Percentiles rank a stretch among this genome's conserved stretches.
Evolutionary conservation across 768 basidiomycete species (phyloP).

Genomic region (Tulasnella sp.): DNA sequence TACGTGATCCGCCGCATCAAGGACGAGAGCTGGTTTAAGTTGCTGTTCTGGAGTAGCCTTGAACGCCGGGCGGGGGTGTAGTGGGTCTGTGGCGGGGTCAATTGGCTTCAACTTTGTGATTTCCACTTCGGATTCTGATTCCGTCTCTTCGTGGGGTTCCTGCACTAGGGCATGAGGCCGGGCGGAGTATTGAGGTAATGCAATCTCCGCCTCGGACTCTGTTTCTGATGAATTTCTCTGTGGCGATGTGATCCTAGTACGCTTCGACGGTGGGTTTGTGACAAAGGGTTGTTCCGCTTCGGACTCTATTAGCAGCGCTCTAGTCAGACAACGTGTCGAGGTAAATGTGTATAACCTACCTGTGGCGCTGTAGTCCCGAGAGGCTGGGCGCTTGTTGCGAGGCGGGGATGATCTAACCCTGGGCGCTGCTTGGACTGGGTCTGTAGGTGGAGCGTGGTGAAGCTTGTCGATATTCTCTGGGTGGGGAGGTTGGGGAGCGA

Average conservation of each 20-base stretch:
- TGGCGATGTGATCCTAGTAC: background rate
- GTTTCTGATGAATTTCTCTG: background rate
- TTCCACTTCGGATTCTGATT: background rate
- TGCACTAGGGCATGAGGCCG: too few species aligned
- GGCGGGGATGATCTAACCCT: background rate
- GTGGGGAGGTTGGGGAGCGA: background rate
- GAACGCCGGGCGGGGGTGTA: background rate
- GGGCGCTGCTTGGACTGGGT: background rate
- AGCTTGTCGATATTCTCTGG: background rate
- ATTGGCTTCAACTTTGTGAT: background rate
- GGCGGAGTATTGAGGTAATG: too few species aligned
- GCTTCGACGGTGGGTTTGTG: background rate
- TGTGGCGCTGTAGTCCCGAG: too few species aligned
- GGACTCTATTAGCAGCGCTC: background rate
- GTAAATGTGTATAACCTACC: too few species aligned
- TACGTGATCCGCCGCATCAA: background rate
- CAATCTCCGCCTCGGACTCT: too few species aligned
- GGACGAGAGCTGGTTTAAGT: background rate
- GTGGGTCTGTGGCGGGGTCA: constrained; percentile 4
- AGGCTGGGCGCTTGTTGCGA: too few species aligned
- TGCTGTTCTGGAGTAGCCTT: constrained; percentile 7
- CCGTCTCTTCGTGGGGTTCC: constrained; percentile 7
- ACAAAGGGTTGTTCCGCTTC: background rate
- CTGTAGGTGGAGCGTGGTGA: too few species aligned
- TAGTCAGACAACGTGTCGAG: too few species aligned